Conservation (phyloP, 257 asterid species). For the Orobanche coerulescens region DNA sequence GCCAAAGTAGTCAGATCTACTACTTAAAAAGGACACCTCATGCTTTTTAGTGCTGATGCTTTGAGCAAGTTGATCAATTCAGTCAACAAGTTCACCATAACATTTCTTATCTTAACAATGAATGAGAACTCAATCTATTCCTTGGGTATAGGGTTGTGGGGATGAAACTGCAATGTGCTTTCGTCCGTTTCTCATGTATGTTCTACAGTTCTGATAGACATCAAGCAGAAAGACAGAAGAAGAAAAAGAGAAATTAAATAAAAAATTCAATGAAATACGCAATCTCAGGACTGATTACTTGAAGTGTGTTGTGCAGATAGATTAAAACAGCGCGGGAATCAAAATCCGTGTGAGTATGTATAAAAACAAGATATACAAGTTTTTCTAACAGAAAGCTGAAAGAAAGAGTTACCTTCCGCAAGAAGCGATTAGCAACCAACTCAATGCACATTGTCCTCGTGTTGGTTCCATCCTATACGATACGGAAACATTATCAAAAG, state of each 20-base stretch:
- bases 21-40: too few relatives aligned
- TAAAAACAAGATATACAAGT: not conserved
- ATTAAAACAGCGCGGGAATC: not conserved
- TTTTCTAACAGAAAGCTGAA: slow-evolving; percentile 19
- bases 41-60: too few relatives aligned
- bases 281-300: not conserved
- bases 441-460: slow-evolving; percentile 73
- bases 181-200: too few relatives aligned
- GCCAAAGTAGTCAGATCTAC: too few relatives aligned
- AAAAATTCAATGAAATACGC: not conserved
- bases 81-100: too few relatives aligned
- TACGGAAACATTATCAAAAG: not conserved
- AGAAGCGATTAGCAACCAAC: slow-evolving; percentile 94
- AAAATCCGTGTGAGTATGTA: not conserved
- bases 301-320: not conserved
- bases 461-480: slow-evolving; percentile 43
- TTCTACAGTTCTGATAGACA: too few relatives aligned
- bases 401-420: slow-evolving; percentile 67
- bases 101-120: too few relatives aligned
- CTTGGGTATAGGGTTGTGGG: too few relatives aligned
- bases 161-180: too few relatives aligned
- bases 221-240: not conserved
- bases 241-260: not conserved
- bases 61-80: too few relatives aligned
- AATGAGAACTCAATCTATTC: too few relatives aligned